A percentile compares a stretch with the other conserved stretches of the same genome.
Evolutionary conservation across 805 yeast genomes (phyloP).

Genomic region (Lipomyces orientalis): DNA sequence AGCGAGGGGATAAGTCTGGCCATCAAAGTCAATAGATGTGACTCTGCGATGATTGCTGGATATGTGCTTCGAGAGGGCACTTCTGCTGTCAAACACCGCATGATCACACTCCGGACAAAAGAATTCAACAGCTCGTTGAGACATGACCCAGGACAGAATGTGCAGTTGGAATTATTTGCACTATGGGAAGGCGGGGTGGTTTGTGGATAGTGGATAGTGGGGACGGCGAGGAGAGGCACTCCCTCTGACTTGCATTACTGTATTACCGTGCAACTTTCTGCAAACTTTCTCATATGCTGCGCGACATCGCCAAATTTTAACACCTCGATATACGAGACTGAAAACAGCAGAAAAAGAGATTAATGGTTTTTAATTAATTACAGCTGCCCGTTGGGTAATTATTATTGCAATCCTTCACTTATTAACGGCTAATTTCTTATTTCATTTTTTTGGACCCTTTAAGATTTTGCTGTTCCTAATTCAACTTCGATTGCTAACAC

Average conservation of each 20-base stretch:
- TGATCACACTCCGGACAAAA: neutral
- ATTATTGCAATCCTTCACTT: neutral
- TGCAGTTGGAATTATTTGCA: slow-evolving; percentile 3
- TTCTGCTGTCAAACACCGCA: neutral
- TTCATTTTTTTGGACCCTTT: too few relatives aligned
- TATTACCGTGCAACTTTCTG: too few relatives aligned
- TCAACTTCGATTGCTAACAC: too few relatives aligned
- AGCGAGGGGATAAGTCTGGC: slow-evolving; percentile 2
- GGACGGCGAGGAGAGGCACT: neutral
- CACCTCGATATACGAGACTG: neutral
- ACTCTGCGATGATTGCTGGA: neutral
- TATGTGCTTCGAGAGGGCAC: slow-evolving; percentile 4
- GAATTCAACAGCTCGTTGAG: neutral
- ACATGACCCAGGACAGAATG: neutral
- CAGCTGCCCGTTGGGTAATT: neutral
- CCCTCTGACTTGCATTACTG: neutral
- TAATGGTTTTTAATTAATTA: too few relatives aligned
- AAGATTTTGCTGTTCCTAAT: too few relatives aligned
- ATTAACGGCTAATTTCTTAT: neutral
- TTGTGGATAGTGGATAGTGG: neutral
- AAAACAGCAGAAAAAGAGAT: too few relatives aligned
- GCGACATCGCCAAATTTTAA: neutral
- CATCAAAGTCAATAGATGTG: neutral
- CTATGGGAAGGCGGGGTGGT: slow-evolving; percentile 2
- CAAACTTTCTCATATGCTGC: neutral